phyloP scores from a whole-genome alignment of 371 early-diverging fungal genomes.

The Mucor plumbeus region DNA sequence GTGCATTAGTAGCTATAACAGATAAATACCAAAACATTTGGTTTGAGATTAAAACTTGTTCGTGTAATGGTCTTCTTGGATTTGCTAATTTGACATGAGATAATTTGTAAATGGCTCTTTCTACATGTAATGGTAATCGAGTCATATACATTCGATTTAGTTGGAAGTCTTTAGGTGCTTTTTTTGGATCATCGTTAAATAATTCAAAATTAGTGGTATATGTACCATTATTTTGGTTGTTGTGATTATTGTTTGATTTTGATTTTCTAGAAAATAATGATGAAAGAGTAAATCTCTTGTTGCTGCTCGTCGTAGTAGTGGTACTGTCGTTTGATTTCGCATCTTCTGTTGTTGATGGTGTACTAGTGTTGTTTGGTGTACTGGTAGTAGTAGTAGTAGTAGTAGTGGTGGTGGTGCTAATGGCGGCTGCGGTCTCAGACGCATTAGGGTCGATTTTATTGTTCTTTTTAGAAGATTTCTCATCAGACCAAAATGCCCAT shows the following conservation, averaged over 20 bases:
- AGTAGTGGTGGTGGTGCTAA: not conserved
- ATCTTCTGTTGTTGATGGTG: not conserved
- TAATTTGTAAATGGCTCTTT: conserved; percentile 88
- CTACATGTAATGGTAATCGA: conserved; percentile 82
- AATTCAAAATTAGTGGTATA: not conserved
- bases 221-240: not conserved
- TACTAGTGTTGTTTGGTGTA: not conserved
- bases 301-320: not conserved
- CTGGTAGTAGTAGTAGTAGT: not conserved
- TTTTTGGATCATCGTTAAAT: not conserved
- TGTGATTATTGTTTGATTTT: conserved; percentile 4
- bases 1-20: conserved; percentile 53
- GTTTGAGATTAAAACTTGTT: conserved; percentile 94
- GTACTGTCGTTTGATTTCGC: conserved; percentile 15
- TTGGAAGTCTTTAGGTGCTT: conserved; percentile 60
- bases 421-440: not conserved
- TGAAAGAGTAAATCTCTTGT: conserved; percentile 34
- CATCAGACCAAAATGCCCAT: conserved; percentile 44
- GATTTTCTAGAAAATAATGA: conserved; percentile 34
- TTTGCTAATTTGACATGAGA: conserved; percentile 93
- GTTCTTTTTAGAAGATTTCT: conserved; percentile 35
- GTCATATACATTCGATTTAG: conserved; percentile 61
- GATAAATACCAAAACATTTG: conserved; percentile 95
- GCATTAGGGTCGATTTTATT: conserved; percentile 19
- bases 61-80: conserved; percentile 83